These are phyloP conservation scores for Quercus robur DNA, from an alignment of 306 rosid genomes.

Conservation along the genomic window DNA sequence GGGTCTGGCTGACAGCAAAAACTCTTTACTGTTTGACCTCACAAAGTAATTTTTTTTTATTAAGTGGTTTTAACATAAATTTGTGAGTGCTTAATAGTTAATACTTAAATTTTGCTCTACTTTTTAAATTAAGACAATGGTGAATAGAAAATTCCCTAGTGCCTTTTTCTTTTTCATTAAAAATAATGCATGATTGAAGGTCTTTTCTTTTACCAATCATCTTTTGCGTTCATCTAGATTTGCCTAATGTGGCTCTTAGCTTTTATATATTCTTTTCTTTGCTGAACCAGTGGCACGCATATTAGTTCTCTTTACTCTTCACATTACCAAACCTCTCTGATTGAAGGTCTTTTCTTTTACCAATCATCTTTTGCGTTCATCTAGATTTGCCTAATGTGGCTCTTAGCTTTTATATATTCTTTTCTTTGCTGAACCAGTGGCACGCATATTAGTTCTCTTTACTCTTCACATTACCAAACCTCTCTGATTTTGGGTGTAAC, in stretches of 20 bases:
- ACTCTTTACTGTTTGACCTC: slow-evolving; percentile 3
- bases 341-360: slow-evolving; percentile 62
- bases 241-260: slow-evolving; percentile 32
- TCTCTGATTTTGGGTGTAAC: slow-evolving; percentile 37
- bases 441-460: slow-evolving; percentile 47
- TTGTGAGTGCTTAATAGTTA: slow-evolving; percentile 52
- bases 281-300: slow-evolving; percentile 48
- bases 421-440: slow-evolving; percentile 47
- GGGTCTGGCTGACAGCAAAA: slow-evolving; percentile 18
- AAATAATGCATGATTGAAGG: slow-evolving; percentile 69
- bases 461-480: slow-evolving; percentile 32
- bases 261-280: slow-evolving; percentile 55
- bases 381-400: slow-evolving; percentile 41
- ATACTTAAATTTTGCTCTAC: slow-evolving; percentile 34
- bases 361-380: slow-evolving; percentile 43
- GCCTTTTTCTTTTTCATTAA: background rate
- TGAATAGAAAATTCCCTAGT: background rate
- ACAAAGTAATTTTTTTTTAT: slow-evolving; percentile 25
- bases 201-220: slow-evolving; percentile 41
- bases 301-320: slow-evolving; percentile 42
- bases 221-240: slow-evolving; percentile 52
- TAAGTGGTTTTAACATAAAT: slow-evolving; percentile 20
- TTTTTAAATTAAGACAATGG: slow-evolving; percentile 21
- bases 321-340: slow-evolving; percentile 26
- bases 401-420: slow-evolving; percentile 48